Conservation (phyloP, 2,329 filamentous ascomycete species). For the Orbilia brochopaga region DNA sequence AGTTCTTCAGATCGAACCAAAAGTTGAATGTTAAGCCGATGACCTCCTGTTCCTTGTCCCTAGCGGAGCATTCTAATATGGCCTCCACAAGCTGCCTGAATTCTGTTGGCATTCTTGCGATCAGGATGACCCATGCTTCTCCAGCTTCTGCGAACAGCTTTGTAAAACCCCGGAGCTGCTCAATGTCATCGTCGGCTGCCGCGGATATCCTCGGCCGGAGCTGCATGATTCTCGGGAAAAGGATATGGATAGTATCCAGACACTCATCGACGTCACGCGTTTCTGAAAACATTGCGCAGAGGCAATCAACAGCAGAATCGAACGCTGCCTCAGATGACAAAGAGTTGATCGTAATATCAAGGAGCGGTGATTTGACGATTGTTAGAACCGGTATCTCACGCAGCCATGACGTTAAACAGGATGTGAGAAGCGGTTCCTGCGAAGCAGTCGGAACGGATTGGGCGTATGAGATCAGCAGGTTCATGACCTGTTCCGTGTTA, state of each 20-base stretch:
- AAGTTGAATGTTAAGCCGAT: slow-evolving; percentile 94
- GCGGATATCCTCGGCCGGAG: slow-evolving; percentile 77
- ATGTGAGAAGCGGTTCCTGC: slow-evolving; percentile 78
- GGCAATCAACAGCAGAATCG: slow-evolving; percentile 86
- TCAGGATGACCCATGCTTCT: slow-evolving; percentile 90
- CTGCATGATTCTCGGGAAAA: slow-evolving; percentile 80
- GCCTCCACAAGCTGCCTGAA: slow-evolving; percentile 87
- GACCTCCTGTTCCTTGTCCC: slow-evolving; percentile 86
- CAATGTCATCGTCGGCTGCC: slow-evolving; percentile 73
- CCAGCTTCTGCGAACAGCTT: slow-evolving; percentile 91
- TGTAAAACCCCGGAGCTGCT: slow-evolving; percentile 85
- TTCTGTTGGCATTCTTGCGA: slow-evolving; percentile 79
- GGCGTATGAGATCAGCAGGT: slow-evolving; percentile 83
- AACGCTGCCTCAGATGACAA: slow-evolving; percentile 78
- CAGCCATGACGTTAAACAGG: slow-evolving; percentile 96
- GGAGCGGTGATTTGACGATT: slow-evolving; percentile 82
- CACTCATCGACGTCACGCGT: slow-evolving; percentile 93
- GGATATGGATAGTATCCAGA: slow-evolving; percentile 76
- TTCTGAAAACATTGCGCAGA: slow-evolving; percentile 89
- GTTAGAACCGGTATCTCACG: slow-evolving; percentile 84
- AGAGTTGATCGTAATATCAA: slow-evolving; percentile 79
- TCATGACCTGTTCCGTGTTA: slow-evolving; percentile 85
- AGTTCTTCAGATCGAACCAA: slow-evolving; percentile 98
- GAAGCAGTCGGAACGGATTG: slow-evolving; percentile 42
- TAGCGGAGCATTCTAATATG: slow-evolving; percentile 86